phyloP scores from a whole-genome alignment of 768 basidiomycete genomes.

The Tremella fuciformis region DNA sequence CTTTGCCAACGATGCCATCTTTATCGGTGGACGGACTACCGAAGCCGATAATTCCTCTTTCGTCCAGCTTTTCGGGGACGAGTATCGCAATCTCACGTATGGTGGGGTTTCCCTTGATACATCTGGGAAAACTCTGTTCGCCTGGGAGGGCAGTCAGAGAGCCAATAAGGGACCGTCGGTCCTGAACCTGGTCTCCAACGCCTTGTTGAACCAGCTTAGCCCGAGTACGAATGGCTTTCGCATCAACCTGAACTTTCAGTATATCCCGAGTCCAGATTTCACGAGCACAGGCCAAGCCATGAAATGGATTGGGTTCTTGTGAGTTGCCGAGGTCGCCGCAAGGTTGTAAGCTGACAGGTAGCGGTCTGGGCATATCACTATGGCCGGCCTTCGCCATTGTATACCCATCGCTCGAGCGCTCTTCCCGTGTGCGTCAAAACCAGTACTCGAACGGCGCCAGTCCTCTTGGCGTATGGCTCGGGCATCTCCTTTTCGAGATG shows the following conservation, averaged over 20 bases:
- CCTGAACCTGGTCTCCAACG: slow-evolving; percentile 67
- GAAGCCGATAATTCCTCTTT: slow-evolving; percentile 62
- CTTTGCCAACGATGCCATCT: slow-evolving; percentile 5
- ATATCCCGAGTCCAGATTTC: slow-evolving; percentile 3
- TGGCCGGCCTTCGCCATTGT: slow-evolving; percentile 79
- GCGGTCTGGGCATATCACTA: slow-evolving; percentile 57
- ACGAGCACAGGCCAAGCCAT: slow-evolving; percentile 61
- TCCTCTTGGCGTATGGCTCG: slow-evolving; percentile 61
- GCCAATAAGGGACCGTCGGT: slow-evolving; percentile 62
- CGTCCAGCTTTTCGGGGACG: slow-evolving; percentile 55
- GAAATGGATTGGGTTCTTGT: slow-evolving; percentile 72
- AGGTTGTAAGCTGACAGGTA: slow-evolving; percentile 7
- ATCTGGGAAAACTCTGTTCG: slow-evolving; percentile 58
- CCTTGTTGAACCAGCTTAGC: slow-evolving; percentile 61
- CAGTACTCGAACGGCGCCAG: slow-evolving; percentile 60
- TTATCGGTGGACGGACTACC: not conserved
- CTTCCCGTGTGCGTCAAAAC: slow-evolving; percentile 72
- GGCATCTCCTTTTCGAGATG: slow-evolving; percentile 72
- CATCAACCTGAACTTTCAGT: not conserved
- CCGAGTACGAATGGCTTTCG: slow-evolving; percentile 9
- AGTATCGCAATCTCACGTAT: slow-evolving; percentile 60
- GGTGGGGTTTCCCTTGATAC: slow-evolving; percentile 71
- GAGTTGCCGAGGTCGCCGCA: slow-evolving; percentile 53
- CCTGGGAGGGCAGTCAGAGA: slow-evolving; percentile 69
- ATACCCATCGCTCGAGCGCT: slow-evolving; percentile 71